Percentiles rank a stretch among this genome's conserved stretches.
Evolutionary conservation across 108 stramenopile species (phyloP).

Genomic region (Conticribra weissflogii): DNA sequence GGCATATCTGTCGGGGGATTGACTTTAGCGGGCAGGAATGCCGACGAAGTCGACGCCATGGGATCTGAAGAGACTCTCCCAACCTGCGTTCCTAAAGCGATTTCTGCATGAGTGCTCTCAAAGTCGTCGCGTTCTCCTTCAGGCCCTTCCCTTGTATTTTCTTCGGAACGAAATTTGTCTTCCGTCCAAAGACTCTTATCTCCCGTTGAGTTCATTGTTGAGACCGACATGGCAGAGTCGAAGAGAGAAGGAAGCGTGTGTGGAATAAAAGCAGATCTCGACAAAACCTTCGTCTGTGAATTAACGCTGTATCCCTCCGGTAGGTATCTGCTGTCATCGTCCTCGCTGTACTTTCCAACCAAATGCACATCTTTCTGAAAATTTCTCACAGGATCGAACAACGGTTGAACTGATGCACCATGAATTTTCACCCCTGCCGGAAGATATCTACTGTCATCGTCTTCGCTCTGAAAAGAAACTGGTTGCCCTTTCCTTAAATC

Average conservation of each 20-base stretch:
- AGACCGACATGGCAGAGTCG: constrained; percentile 23
- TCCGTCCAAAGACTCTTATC: constrained; percentile 3
- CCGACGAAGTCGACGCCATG: neutral
- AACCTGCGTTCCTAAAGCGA: too few species aligned
- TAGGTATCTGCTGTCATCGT: neutral
- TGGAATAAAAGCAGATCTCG: neutral
- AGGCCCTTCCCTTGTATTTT: constrained; percentile 8
- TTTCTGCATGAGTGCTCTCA: neutral
- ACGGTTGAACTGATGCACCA: too few species aligned
- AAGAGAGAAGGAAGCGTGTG: constrained; percentile 15
- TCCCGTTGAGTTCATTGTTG: neutral
- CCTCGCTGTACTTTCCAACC: constrained; percentile 1
- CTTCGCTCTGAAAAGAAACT: too few species aligned
- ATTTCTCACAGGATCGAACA: too few species aligned
- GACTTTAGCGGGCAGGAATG: neutral
- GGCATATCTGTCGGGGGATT: neutral
- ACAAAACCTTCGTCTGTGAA: neutral
- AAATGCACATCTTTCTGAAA: constrained; percentile 13
- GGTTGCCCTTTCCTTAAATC: too few species aligned
- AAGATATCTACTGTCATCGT: constrained; percentile 3
- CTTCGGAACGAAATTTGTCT: neutral
- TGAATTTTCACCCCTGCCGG: too few species aligned
- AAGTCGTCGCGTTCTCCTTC: constrained; percentile 19
- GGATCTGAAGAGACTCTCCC: constrained; percentile 1
- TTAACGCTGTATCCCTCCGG: neutral